Percentiles rank a stretch among this genome's conserved stretches.
Conservation (phyloP, 257 asterid species). For the Salvia rosmarinus region DNA sequence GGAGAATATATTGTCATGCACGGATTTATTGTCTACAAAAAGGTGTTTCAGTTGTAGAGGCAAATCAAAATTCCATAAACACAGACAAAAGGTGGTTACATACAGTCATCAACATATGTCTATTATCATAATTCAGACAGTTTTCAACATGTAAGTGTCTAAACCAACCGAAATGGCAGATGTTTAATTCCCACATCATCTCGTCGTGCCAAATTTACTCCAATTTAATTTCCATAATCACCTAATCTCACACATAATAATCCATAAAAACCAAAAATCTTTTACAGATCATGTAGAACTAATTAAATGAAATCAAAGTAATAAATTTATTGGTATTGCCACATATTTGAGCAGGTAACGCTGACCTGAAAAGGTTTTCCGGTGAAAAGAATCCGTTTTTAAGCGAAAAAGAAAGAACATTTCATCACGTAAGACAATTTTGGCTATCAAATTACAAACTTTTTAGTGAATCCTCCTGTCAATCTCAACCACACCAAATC, state of each 20-base stretch:
- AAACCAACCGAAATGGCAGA: conserved; percentile 18
- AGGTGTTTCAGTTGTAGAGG: not conserved
- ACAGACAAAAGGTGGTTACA: not conserved
- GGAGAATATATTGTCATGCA: not conserved
- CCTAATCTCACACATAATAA: conserved; percentile 4
- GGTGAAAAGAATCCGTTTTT: not conserved
- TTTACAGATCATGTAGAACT: conserved; percentile 12
- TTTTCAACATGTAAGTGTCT: conserved; percentile 13
- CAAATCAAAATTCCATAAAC: conserved; percentile 11
- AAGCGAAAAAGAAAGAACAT: not conserved
- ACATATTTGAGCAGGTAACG: no score
- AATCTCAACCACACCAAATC: not conserved
- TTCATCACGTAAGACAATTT: not conserved
- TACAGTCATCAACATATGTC: not conserved
- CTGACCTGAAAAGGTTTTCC: not conserved
- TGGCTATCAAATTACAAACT: not conserved
- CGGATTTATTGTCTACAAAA: conserved; percentile 7
- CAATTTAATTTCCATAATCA: conserved; percentile 19
- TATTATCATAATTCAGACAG: conserved; percentile 26
- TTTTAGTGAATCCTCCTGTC: not conserved
- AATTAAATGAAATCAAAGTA: not conserved
- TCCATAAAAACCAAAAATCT: not conserved
- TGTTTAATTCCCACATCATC: not conserved
- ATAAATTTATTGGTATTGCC: not conserved
- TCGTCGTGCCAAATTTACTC: not conserved